These are phyloP conservation scores for Oryza australiensis DNA, from an alignment of 176 grass and related monocot species.

Conservation along the genomic window DNA sequence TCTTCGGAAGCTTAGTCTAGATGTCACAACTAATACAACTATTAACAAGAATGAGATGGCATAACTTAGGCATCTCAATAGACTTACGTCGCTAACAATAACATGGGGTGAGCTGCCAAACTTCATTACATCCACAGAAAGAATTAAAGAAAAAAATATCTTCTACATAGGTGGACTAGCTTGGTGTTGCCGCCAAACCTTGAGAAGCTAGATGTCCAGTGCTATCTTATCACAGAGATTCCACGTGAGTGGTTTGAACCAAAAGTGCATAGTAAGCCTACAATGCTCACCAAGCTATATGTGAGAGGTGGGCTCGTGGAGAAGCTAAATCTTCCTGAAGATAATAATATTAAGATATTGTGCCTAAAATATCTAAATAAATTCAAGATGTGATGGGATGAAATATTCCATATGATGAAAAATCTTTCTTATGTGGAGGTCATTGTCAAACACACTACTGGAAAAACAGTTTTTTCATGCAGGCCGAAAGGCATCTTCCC, in stretches of 20 bases:
- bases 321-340: accelerated
- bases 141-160: background rate
- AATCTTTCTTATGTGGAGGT: conserved; percentile 11
- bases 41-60: background rate
- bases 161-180: background rate
- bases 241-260: background rate
- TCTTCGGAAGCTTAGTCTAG: conserved; percentile 36
- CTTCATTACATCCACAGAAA: background rate
- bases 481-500: too few relatives aligned
- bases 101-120: conserved; percentile 41
- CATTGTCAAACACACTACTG: conserved; percentile 17
- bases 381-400: accelerated
- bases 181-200: conserved; percentile 21
- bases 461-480: too few relatives aligned
- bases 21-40: conserved; percentile 36
- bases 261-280: background rate
- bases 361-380: conserved; percentile 34
- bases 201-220: conserved; percentile 39
- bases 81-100: conserved; percentile 20
- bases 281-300: conserved; percentile 4
- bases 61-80: background rate
- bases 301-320: conserved; percentile 31
- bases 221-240: background rate
- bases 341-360: background rate
- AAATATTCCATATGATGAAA: background rate